Evolutionary conservation across 1,139 yeast genomes (phyloP).

Genomic region (Meyerozyma guilliermondii): DNA sequence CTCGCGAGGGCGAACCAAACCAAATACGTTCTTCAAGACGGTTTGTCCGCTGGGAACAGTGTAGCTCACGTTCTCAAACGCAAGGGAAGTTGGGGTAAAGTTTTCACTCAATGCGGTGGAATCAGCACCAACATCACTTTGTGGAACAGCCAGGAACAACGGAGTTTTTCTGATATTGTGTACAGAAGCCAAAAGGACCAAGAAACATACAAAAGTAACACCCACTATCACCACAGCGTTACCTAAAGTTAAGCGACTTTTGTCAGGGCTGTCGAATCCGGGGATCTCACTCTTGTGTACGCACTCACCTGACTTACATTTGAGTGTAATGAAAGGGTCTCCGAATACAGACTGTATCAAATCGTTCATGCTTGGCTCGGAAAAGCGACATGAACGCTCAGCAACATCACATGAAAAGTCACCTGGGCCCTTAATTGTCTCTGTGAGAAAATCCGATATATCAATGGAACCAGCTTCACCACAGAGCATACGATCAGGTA

Average conservation of each 20-base stretch:
- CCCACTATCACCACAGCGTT: conserved; percentile 48
- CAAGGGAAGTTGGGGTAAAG: conserved; percentile 69
- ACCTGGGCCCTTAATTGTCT: conserved; percentile 90
- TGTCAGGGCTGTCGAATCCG: conserved; percentile 72
- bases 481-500: conserved; percentile 90
- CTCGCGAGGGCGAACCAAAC: conserved; percentile 79
- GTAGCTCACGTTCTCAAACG: conserved; percentile 72
- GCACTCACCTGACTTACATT: conserved; percentile 86
- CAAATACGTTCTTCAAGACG: conserved; percentile 63
- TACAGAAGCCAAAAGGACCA: conserved; percentile 36
- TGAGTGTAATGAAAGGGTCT: conserved; percentile 77
- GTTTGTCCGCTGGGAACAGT: conserved; percentile 43
- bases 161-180: conserved; percentile 62
- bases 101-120: conserved; percentile 43
- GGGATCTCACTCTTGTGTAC: conserved; percentile 89
- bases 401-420: conserved; percentile 75
- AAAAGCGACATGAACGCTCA: conserved; percentile 62
- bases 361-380: conserved; percentile 96
- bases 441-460: conserved; percentile 85
- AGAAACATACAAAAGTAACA: conserved; percentile 39
- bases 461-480: conserved; percentile 94
- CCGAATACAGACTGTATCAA: conserved; percentile 88
- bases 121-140: conserved; percentile 27
- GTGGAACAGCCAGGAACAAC: conserved; percentile 36
- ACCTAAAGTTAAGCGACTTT: conserved; percentile 42